phyloP scores from a whole-genome alignment of 2,329 filamentous ascomycete genomes.

The Parasarocladium wereldwijsianum region DNA sequence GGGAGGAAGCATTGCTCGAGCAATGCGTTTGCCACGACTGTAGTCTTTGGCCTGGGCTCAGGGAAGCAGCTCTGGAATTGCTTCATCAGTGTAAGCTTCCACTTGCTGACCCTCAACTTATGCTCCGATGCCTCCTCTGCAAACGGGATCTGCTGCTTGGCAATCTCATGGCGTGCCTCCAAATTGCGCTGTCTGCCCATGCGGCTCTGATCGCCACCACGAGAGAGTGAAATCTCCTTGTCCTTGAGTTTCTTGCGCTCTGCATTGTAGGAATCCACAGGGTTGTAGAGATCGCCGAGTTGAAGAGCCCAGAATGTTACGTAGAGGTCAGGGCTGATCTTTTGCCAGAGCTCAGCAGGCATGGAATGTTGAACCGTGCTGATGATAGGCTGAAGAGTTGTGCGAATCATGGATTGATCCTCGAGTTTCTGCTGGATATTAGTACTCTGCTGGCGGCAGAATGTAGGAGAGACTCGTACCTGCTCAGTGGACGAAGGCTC shows the following conservation, averaged over 20 bases:
- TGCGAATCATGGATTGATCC: conserved; percentile 16
- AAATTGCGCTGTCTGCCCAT: conserved; percentile 46
- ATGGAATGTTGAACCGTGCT: conserved; percentile 48
- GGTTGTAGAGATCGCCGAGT: conserved; percentile 66
- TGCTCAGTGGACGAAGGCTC: conserved; percentile 15
- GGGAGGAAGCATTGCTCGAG: conserved; percentile 91
- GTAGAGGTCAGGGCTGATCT: conserved; percentile 69
- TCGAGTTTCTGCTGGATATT: conserved; percentile 17
- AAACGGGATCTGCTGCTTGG: conserved; percentile 54
- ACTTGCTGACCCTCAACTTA: conserved; percentile 50
- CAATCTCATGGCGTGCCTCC: conserved; percentile 52
- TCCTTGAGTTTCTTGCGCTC: conserved; percentile 57
- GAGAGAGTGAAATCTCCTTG: conserved; percentile 51
- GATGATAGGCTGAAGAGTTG: conserved; percentile 53
- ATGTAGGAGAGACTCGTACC: conserved; percentile 9
- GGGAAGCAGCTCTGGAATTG: conserved; percentile 73
- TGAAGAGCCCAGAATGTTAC: conserved; percentile 86
- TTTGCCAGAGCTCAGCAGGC: conserved; percentile 49
- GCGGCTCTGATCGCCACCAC: conserved; percentile 60
- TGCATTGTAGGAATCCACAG: conserved; percentile 61
- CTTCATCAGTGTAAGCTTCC: conserved; percentile 53
- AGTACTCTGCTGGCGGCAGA: not conserved
- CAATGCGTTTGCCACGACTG: conserved; percentile 57
- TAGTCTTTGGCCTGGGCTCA: conserved; percentile 44
- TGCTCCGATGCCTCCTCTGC: conserved; percentile 61